phyloP scores from a whole-genome alignment of 257 asterid species.

The Capsicum pubescens region DNA sequence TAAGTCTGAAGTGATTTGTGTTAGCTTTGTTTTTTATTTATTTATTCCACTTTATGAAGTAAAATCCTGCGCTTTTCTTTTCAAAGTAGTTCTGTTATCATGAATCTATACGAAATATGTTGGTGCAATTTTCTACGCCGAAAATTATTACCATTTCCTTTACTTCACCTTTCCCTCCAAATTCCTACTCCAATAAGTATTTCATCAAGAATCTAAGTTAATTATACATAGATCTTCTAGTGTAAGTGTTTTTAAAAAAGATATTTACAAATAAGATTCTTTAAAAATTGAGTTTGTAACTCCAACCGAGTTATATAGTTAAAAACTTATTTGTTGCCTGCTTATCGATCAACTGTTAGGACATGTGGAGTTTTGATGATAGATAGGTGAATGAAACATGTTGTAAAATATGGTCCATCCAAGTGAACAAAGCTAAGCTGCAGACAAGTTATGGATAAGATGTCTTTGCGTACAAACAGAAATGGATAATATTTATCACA shows the following conservation, averaged over 20 bases:
- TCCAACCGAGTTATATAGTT: not conserved
- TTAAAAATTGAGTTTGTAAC: not conserved
- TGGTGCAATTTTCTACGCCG: not conserved
- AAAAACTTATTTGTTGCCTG: not conserved
- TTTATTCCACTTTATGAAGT: not conserved
- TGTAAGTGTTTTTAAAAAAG: not conserved
- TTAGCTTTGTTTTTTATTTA: not conserved
- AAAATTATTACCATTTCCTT: not conserved
- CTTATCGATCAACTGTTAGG: no score
- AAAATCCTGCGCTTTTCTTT: constrained; percentile 1
- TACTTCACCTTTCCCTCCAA: no score
- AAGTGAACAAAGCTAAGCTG: no score
- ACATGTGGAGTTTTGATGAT: no score
- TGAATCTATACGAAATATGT: not conserved
- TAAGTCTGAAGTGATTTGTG: not conserved
- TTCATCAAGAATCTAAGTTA: not conserved
- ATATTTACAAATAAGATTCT: not conserved
- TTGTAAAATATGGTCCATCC: no score
- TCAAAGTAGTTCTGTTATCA: not conserved
- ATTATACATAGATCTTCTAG: not conserved
- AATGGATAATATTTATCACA: no score
- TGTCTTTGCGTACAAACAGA: no score
- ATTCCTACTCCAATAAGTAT: no score
- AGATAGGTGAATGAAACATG: no score
- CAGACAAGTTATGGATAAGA: no score